Percentiles rank a stretch among this genome's conserved stretches.
Conservation (phyloP, 2,329 filamentous ascomycete species). For the Graphilbum ipis-grandicollis region DNA sequence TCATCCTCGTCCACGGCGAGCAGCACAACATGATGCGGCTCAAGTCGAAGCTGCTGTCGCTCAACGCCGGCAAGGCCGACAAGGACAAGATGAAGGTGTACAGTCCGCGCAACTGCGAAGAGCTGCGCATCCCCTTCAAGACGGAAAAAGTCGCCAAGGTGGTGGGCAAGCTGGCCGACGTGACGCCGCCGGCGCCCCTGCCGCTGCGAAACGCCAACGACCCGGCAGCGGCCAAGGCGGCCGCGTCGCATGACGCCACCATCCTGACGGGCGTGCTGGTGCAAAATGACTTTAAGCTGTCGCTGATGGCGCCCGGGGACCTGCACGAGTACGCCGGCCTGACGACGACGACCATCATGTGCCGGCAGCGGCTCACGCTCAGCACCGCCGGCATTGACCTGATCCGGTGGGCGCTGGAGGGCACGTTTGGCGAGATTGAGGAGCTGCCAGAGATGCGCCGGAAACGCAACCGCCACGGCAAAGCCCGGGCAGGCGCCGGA, state of each 20-base stretch:
- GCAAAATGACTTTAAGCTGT: slow-evolving; percentile 95
- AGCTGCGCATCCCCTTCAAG: slow-evolving; percentile 86
- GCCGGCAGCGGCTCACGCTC: slow-evolving; percentile 77
- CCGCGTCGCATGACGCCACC: slow-evolving; percentile 8
- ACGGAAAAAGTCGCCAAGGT: slow-evolving; percentile 93
- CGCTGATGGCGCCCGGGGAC: slow-evolving; percentile 91
- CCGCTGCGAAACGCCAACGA: slow-evolving; percentile 2
- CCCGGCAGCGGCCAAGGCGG: slow-evolving; percentile 4
- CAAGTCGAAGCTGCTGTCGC: slow-evolving; percentile 84
- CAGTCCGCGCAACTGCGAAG: slow-evolving; percentile 87
- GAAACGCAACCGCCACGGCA: slow-evolving; percentile 15
- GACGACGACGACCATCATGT: slow-evolving; percentile 85
- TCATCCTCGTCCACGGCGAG: slow-evolving; percentile 93
- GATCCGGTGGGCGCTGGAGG: slow-evolving; percentile 84
- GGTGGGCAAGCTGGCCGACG: slow-evolving; percentile 77
- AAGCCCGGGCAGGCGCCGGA: no score
- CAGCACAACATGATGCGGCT: slow-evolving; percentile 96
- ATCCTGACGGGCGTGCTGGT: slow-evolving; percentile 83
- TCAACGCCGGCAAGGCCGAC: slow-evolving; percentile 63
- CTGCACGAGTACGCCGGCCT: slow-evolving; percentile 92
- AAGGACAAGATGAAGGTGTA: slow-evolving; percentile 84
- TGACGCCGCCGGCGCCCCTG: slow-evolving; percentile 42
- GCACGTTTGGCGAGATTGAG: slow-evolving; percentile 80
- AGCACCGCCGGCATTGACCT: slow-evolving; percentile 80
- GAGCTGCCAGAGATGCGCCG: slow-evolving; percentile 38